A percentile compares a stretch with the other conserved stretches of the same genome.
Evolutionary conservation across 768 basidiomycete species (phyloP).

Genomic region (Exidia glandulosa): DNA sequence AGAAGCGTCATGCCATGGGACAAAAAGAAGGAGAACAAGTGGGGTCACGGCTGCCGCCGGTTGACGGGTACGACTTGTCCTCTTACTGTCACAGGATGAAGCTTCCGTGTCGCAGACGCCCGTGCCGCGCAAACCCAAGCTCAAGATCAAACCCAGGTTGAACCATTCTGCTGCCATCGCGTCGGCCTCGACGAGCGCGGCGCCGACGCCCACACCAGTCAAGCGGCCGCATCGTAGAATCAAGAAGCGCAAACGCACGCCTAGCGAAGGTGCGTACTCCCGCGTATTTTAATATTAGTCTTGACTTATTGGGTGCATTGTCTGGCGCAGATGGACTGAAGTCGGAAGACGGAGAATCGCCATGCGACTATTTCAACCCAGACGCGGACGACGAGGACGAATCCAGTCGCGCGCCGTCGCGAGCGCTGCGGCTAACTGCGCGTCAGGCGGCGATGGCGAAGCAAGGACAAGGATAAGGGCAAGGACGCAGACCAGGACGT

Average conservation of each 20-base stretch:
- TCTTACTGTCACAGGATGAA: too few relatives aligned
- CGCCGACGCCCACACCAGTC: conserved; percentile 8
- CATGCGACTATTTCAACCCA: conserved; percentile 32
- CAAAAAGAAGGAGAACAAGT: too few relatives aligned
- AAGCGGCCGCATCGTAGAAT: conserved; percentile 7
- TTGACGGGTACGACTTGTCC: too few relatives aligned
- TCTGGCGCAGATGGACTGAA: conserved; percentile 32
- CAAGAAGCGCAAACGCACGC: conserved; percentile 1
- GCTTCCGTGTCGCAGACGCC: conserved; percentile 14
- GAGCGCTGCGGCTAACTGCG: conserved; percentile 21
- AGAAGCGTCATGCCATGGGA: too few relatives aligned
- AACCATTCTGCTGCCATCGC: conserved; percentile 8
- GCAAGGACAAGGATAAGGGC: conserved; percentile 54
- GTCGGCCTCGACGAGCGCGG: conserved; percentile 6
- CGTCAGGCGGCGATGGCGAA: conserved; percentile 71
- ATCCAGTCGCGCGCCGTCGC: background rate
- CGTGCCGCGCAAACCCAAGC: conserved; percentile 25
- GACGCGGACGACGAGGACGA: conserved; percentile 24
- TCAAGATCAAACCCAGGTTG: conserved; percentile 54
- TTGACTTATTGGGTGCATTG: conserved; percentile 1
- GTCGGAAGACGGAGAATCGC: conserved; percentile 33
- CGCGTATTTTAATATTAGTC: background rate
- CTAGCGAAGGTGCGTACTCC: background rate
- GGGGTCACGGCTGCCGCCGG: too few relatives aligned
- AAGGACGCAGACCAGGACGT: conserved; percentile 51